Conservation (phyloP, 108 stramenopile genomes). For the Cyclotella cryptica region DNA sequence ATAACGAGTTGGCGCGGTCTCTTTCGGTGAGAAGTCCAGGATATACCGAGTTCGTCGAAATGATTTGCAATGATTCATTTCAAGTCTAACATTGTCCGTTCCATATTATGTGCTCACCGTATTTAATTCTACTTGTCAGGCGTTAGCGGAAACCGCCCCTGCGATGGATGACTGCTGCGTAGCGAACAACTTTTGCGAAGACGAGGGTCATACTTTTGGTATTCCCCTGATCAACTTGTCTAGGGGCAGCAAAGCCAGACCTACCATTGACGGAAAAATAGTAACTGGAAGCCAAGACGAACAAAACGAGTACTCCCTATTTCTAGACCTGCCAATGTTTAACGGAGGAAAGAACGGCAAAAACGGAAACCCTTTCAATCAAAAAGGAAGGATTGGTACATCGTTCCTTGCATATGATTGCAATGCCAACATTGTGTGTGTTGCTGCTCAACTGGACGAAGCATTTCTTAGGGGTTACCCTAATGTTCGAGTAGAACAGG, state of each 20-base stretch:
- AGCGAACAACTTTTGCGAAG: background rate
- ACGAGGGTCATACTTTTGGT: background rate
- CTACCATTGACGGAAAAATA: background rate
- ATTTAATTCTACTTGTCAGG: too few relatives aligned
- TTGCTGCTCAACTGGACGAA: background rate
- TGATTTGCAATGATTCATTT: too few relatives aligned
- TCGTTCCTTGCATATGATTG: constrained; percentile 18
- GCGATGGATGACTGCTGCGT: background rate
- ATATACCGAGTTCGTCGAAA: too few relatives aligned
- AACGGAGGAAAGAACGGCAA: constrained; percentile 19
- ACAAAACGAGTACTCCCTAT: background rate
- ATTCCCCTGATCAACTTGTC: background rate
- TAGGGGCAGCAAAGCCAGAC: background rate
- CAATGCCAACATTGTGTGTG: background rate
- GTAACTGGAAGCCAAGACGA: background rate
- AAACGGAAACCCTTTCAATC: background rate
- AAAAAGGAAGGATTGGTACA: constrained; percentile 9
- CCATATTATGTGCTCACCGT: too few relatives aligned
- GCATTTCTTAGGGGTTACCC: background rate
- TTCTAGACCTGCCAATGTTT: constrained; percentile 9
- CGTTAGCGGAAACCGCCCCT: background rate
- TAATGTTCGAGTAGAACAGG: background rate
- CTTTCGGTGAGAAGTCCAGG: too few relatives aligned
- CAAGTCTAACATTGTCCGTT: too few relatives aligned
- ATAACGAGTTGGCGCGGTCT: too few relatives aligned